Evolutionary conservation across 2,329 filamentous ascomycete genomes (phyloP).

Genomic region (Epicoccum nigrum): DNA sequence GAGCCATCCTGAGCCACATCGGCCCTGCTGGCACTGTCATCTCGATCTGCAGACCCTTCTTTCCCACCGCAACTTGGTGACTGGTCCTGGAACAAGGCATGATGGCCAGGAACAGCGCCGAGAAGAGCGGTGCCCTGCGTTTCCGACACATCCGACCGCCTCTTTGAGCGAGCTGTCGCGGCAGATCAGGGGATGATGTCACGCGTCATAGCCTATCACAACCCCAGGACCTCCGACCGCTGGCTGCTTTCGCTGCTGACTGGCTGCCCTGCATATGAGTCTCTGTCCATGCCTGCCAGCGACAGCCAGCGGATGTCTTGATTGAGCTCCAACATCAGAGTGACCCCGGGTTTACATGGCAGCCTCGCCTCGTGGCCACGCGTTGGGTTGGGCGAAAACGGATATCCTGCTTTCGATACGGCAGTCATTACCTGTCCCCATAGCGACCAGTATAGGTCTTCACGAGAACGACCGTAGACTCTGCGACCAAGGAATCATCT

Average conservation of each 20-base stretch:
- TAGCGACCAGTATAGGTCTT: not conserved
- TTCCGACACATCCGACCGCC: slow-evolving; percentile 9
- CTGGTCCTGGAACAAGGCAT: too few relatives aligned
- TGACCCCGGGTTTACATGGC: not conserved
- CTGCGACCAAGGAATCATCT: not conserved
- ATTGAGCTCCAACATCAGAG: too few relatives aligned
- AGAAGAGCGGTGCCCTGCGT: slow-evolving; percentile 5
- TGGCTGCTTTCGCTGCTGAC: slow-evolving; percentile 1
- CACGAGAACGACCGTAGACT: not conserved
- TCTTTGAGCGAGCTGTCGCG: not conserved
- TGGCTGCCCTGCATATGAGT: not conserved
- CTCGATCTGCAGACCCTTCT: slow-evolving; percentile 6
- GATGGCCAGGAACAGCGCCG: slow-evolving; percentile 14
- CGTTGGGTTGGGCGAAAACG: not conserved
- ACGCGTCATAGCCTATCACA: slow-evolving; percentile 3
- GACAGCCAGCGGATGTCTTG: too few relatives aligned
- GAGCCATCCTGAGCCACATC: too few relatives aligned
- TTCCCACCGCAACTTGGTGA: slow-evolving; percentile 2
- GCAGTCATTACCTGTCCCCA: slow-evolving; percentile 11
- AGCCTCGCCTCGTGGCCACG: too few relatives aligned
- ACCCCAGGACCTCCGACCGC: not conserved
- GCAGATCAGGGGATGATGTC: slow-evolving; percentile 11
- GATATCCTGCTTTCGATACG: not conserved
- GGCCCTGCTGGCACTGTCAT: slow-evolving; percentile 10
- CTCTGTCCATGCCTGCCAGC: not conserved